Percentiles rank a stretch among this genome's conserved stretches.
phyloP scores from a whole-genome alignment of 495 filamentous ascomycete species.

The Daldinia decipiens region DNA sequence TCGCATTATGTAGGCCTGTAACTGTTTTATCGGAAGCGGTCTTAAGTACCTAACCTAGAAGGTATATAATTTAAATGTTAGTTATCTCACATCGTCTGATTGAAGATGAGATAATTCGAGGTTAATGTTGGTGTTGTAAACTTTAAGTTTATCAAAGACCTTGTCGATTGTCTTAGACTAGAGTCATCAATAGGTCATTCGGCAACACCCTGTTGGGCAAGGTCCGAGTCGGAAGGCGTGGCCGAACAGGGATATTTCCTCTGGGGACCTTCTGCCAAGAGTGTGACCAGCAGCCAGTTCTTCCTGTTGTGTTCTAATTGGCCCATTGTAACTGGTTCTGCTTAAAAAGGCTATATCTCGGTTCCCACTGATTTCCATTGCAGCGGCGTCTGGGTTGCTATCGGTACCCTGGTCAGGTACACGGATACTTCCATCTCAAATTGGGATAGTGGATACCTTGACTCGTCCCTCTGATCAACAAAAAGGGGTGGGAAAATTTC shows the following conservation, averaged over 20 bases:
- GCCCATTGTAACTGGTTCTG: slow-evolving; percentile 32
- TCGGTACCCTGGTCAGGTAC: slow-evolving; percentile 11
- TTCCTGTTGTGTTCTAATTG: slow-evolving; percentile 29
- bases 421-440: slow-evolving; percentile 4
- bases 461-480: slow-evolving; percentile 12
- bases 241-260: slow-evolving; percentile 29
- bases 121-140: background rate
- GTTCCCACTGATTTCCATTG: slow-evolving; percentile 32
- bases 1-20: background rate
- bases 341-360: slow-evolving; percentile 32
- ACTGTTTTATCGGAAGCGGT: background rate
- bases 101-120: background rate
- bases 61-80: background rate
- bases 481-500: slow-evolving; percentile 36
- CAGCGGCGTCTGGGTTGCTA: slow-evolving; percentile 18
- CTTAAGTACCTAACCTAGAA: too few species aligned
- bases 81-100: background rate
- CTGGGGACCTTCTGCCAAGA: slow-evolving; percentile 16
- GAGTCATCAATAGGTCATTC: background rate
- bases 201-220: slow-evolving; percentile 3
- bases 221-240: slow-evolving; percentile 20
- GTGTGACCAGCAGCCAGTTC: slow-evolving; percentile 27
- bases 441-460: slow-evolving; percentile 21
- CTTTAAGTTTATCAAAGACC: background rate
- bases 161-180: too few species aligned